phyloP scores from a whole-genome alignment of 78 protist genomes.

The Polysphondylium violaceum region DNA sequence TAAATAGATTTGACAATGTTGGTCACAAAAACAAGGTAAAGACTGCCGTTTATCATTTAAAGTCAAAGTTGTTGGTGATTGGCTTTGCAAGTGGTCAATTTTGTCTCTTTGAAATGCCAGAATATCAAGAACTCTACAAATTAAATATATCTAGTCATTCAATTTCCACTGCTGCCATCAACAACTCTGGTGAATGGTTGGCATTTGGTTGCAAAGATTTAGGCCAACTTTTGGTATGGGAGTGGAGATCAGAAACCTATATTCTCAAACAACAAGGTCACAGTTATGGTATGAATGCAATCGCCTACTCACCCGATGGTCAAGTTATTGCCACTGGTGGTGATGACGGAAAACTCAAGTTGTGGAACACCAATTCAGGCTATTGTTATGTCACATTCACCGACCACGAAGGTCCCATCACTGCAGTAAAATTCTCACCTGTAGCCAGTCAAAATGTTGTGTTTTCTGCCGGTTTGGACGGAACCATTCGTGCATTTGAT shows the following conservation, averaged over 20 bases:
- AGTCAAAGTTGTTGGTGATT: conserved; percentile 68
- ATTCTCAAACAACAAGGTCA: conserved; percentile 90
- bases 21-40: conserved; percentile 37
- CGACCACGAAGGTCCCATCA: conserved; percentile 94
- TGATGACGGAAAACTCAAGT: conserved; percentile 92
- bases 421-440: conserved; percentile 79
- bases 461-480: conserved; percentile 89
- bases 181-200: conserved; percentile 94
- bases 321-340: conserved; percentile 92
- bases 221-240: conserved; percentile 98
- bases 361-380: conserved; percentile 92
- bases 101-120: conserved; percentile 86
- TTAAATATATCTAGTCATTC: conserved; percentile 75
- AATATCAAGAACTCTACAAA: conserved; percentile 70
- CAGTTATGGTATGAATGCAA: conserved; percentile 69
- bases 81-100: conserved; percentile 92
- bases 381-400: conserved; percentile 94
- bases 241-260: conserved; percentile 95
- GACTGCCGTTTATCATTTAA: conserved; percentile 36
- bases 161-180: conserved; percentile 80
- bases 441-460: conserved; percentile 83
- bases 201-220: conserved; percentile 90
- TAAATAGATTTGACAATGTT: conserved; percentile 13
- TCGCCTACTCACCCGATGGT: conserved; percentile 94
- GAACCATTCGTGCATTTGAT: conserved; percentile 96